Evolutionary conservation across 768 basidiomycete genomes (phyloP).

Genomic region (Xerocomellus amylosporus): DNA sequence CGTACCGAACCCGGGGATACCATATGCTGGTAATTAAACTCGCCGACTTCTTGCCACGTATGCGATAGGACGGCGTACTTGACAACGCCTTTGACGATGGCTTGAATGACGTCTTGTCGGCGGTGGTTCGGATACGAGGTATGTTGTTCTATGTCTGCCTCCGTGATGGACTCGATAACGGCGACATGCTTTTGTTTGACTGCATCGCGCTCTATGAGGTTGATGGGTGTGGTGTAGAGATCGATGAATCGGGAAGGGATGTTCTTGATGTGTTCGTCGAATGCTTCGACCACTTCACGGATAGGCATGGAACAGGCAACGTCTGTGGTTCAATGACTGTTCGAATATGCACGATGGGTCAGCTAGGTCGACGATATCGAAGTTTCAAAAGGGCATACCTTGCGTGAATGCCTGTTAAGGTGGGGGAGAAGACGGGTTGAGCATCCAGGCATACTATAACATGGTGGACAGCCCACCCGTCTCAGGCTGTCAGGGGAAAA

Average conservation of each 20-base stretch:
- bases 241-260: slow-evolving; percentile 1
- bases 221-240: background rate
- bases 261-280: background rate
- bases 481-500: no score
- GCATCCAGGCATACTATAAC: no score
- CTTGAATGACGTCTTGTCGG: background rate
- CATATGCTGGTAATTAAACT: background rate
- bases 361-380: no score
- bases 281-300: slow-evolving; percentile 5
- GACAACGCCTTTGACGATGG: slow-evolving; percentile 1
- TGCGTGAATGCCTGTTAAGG: no score
- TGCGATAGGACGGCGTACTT: slow-evolving; percentile 8
- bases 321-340: background rate
- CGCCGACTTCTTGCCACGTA: background rate
- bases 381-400: no score
- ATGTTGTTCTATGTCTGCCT: slow-evolving; percentile 4
- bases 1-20: background rate
- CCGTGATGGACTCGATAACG: slow-evolving; percentile 4
- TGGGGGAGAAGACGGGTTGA: no score
- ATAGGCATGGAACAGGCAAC: background rate
- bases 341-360: no score
- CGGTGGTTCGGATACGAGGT: background rate
- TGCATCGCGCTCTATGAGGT: background rate
- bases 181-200: no score
- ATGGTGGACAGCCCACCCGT: no score